A percentile compares a stretch with the other conserved stretches of the same genome.
Conservation (phyloP, 2,329 filamentous ascomycete genomes). For the Diaporthe aspalathi region DNA sequence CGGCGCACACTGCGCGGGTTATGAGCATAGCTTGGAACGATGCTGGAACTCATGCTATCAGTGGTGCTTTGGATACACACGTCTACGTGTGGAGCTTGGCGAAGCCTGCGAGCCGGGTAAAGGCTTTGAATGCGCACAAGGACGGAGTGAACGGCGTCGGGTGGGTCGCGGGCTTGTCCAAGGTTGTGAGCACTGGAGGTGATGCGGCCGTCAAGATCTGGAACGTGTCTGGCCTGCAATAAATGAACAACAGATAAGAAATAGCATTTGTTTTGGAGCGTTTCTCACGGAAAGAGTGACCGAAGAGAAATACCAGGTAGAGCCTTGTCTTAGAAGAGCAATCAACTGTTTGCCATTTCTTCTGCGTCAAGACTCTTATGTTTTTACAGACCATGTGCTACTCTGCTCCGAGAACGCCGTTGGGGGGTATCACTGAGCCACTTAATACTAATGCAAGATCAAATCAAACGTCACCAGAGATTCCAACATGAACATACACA, state of each 20-base stretch:
- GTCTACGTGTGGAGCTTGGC: conserved; percentile 90
- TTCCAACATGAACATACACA: neutral
- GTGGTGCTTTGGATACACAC: conserved; percentile 89
- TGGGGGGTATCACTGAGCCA: conserved; percentile 21
- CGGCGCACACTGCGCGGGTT: conserved; percentile 69
- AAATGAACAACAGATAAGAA: conserved; percentile 33
- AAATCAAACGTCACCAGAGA: neutral
- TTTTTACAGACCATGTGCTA: neutral
- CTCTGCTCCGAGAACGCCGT: conserved; percentile 15
- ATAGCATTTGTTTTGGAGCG: neutral
- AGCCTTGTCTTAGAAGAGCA: neutral
- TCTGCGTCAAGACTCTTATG: neutral
- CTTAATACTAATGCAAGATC: neutral
- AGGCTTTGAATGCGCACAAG: conserved; percentile 90
- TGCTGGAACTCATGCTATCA: conserved; percentile 81
- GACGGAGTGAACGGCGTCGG: conserved; percentile 91
- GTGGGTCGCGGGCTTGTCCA: conserved; percentile 74
- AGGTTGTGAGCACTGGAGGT: conserved; percentile 82
- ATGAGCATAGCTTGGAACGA: conserved; percentile 79
- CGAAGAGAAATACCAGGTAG: neutral
- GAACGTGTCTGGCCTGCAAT: conserved; percentile 71
- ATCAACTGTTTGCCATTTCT: neutral
- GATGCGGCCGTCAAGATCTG: conserved; percentile 95
- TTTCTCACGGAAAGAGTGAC: neutral
- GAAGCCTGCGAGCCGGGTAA: conserved; percentile 86